Conservation (phyloP, 2,329 filamentous ascomycete genomes). For the Leptodontidium sp. region DNA sequence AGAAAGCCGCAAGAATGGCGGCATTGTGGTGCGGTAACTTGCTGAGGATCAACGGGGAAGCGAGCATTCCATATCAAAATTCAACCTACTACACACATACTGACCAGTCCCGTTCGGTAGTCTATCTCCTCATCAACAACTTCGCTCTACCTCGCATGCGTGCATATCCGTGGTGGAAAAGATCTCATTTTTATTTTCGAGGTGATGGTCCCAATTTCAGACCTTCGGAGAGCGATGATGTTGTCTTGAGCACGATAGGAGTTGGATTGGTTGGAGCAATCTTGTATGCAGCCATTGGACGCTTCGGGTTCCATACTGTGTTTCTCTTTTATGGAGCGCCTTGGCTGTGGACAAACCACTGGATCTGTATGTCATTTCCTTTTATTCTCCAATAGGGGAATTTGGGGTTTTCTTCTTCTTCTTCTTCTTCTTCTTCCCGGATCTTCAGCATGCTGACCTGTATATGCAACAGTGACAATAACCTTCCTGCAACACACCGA, state of each 20-base stretch:
- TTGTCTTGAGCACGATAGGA: slow-evolving; percentile 67
- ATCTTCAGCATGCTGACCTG: background rate
- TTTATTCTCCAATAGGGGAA: background rate
- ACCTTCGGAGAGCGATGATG: slow-evolving; percentile 59
- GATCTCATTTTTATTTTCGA: slow-evolving; percentile 60
- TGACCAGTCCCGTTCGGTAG: slow-evolving; percentile 22
- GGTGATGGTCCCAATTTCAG: slow-evolving; percentile 67
- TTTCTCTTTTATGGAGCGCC: slow-evolving; percentile 67
- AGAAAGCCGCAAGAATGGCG: background rate
- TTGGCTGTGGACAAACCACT: slow-evolving; percentile 75
- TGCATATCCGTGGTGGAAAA: slow-evolving; percentile 36
- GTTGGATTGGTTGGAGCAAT: slow-evolving; percentile 56
- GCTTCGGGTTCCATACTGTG: slow-evolving; percentile 61
- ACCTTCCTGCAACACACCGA: slow-evolving; percentile 79
- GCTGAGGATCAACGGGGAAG: background rate
- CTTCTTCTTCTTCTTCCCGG: background rate
- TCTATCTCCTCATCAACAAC: slow-evolving; percentile 67
- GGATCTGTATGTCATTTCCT: slow-evolving; percentile 60
- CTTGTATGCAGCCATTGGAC: slow-evolving; percentile 47
- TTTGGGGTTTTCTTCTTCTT: background rate
- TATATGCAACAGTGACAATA: slow-evolving; percentile 63
- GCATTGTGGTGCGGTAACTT: background rate
- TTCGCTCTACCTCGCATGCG: slow-evolving; percentile 38
- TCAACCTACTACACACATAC: background rate
- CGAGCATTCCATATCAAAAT: background rate